A percentile compares a stretch with the other conserved stretches of the same genome.
These are phyloP conservation scores for Pinus tabuliformis DNA, from an alignment of 75 land plant genomes.

Conservation along the genomic window DNA sequence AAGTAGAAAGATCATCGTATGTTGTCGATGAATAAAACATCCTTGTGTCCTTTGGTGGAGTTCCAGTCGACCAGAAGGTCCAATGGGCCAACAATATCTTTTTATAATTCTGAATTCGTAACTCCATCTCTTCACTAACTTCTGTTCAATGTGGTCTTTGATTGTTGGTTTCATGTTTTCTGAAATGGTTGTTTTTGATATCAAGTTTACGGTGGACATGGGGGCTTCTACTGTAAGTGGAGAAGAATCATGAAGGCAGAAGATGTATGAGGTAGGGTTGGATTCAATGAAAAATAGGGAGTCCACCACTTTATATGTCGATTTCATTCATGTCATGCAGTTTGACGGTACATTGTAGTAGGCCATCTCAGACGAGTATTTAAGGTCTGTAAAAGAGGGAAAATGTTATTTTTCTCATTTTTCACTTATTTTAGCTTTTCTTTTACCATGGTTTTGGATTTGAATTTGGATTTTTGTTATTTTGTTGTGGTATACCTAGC, in stretches of 20 bases:
- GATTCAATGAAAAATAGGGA: constrained; percentile 60
- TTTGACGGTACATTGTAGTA: constrained; percentile 68
- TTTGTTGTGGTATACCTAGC: background rate
- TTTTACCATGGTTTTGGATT: background rate
- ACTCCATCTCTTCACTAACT: background rate
- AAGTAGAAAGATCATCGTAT: too few relatives aligned
- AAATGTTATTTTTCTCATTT: background rate
- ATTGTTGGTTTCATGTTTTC: background rate
- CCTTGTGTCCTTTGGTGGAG: constrained; percentile 11
- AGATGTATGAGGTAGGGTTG: constrained; percentile 59
- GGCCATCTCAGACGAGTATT: constrained; percentile 76
- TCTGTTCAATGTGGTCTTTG: background rate
- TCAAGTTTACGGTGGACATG: constrained; percentile 43
- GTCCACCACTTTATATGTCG: constrained; percentile 82
- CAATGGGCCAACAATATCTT: constrained; percentile 69
- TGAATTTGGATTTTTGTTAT: background rate
- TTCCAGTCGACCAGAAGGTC: constrained; percentile 60
- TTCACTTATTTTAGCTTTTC: background rate
- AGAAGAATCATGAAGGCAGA: constrained; percentile 23
- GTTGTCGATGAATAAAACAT: too few relatives aligned
- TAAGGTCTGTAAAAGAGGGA: constrained; percentile 37
- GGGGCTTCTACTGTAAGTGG: constrained; percentile 19
- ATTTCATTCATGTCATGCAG: constrained; percentile 88
- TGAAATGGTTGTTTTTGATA: background rate
- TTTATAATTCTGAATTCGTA: constrained; percentile 79